Conservation (phyloP, 1,139 yeast genomes). For the Pichia sp. region DNA sequence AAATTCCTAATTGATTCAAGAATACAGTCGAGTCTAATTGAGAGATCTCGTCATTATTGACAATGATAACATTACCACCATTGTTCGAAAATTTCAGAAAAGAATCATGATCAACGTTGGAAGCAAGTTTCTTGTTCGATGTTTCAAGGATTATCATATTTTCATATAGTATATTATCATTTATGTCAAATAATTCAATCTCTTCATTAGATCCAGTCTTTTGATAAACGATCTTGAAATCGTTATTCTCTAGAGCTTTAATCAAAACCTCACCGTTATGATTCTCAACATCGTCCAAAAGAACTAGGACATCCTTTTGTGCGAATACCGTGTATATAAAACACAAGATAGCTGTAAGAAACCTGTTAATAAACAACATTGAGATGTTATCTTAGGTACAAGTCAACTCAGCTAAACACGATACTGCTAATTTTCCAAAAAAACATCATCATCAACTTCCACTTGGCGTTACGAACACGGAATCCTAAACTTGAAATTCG, state of each 20-base stretch:
- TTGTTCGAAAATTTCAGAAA: conserved; percentile 49
- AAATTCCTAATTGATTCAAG: conserved; percentile 74
- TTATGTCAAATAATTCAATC: conserved; percentile 5
- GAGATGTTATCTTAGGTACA: not conserved
- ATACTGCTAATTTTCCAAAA: too few relatives aligned
- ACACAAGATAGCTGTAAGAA: not conserved
- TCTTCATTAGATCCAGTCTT: conserved; percentile 1
- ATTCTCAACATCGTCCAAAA: conserved; percentile 1
- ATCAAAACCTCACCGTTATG: not conserved
- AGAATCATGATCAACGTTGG: conserved; percentile 30
- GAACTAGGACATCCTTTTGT: conserved; percentile 1
- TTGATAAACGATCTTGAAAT: not conserved
- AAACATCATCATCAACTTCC: too few relatives aligned
- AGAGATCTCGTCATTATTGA: conserved; percentile 49
- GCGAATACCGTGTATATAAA: not conserved
- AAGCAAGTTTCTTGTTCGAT: conserved; percentile 32
- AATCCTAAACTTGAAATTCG: not conserved
- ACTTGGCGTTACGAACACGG: too few relatives aligned
- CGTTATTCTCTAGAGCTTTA: not conserved
- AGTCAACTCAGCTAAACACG: too few relatives aligned
- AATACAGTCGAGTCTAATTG: conserved; percentile 65
- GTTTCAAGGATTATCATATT: conserved; percentile 51
- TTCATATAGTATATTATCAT: conserved; percentile 1
- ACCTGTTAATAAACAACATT: not conserved
- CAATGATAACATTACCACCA: conserved; percentile 70